Percentiles rank a stretch among this genome's conserved stretches.
Conservation (phyloP, 2,329 filamentous ascomycete species). For the Colletotrichum tabaci region DNA sequence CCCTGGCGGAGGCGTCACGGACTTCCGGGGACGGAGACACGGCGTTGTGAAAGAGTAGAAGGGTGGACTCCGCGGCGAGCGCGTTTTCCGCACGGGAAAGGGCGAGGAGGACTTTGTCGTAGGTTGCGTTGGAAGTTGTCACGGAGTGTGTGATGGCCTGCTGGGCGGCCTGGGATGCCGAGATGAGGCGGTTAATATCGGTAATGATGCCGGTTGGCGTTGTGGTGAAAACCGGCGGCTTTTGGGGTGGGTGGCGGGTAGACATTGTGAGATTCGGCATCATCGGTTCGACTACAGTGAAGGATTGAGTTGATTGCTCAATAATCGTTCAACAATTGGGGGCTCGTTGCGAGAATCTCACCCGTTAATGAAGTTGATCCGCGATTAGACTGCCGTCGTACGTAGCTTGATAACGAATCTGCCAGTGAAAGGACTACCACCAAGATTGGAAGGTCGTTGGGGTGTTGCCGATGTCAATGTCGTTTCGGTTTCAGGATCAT, state of each 20-base stretch:
- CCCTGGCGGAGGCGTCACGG: constrained; percentile 18
- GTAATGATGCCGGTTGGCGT: background rate
- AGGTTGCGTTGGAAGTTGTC: constrained; percentile 13
- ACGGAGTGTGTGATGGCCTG: background rate
- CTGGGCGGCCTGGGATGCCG: background rate
- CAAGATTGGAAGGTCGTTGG: background rate
- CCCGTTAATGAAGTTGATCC: too few relatives aligned
- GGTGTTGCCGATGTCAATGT: background rate
- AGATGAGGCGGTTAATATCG: background rate
- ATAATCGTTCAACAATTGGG: background rate
- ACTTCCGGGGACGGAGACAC: constrained; percentile 17
- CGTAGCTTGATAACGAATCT: too few relatives aligned
- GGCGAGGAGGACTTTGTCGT: constrained; percentile 10
- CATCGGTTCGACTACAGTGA: too few relatives aligned
- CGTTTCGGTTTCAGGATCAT: background rate
- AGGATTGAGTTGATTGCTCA: background rate
- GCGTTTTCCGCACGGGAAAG: constrained; percentile 25
- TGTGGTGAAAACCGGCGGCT: constrained; percentile 9
- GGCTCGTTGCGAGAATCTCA: background rate
- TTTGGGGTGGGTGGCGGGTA: background rate
- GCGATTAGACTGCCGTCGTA: too few relatives aligned
- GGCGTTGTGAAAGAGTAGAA: constrained; percentile 20
- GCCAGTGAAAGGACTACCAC: background rate
- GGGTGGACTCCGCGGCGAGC: background rate
- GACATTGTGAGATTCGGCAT: background rate